These are phyloP conservation scores for Camelina sativa DNA, from an alignment of 345 rosid species.

Conservation along the genomic window DNA sequence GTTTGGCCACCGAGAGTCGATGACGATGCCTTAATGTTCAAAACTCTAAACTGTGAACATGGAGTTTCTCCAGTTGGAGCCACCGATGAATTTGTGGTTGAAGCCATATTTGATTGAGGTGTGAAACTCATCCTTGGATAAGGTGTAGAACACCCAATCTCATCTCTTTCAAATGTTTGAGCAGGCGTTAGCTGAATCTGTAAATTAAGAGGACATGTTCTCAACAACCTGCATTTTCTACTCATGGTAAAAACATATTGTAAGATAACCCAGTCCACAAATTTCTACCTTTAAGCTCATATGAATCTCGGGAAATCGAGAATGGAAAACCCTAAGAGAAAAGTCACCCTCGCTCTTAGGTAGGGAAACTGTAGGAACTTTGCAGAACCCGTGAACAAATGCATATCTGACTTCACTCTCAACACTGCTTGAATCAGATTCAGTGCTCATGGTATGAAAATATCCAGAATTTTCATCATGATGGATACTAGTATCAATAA, in stretches of 20 bases:
- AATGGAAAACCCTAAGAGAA: slow-evolving; percentile 53
- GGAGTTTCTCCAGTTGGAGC: slow-evolving; percentile 25
- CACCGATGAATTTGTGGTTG: background rate
- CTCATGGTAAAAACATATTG: slow-evolving; percentile 1
- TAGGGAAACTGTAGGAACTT: slow-evolving; percentile 49
- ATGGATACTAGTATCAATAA: slow-evolving; percentile 51
- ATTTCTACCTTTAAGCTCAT: slow-evolving; percentile 42
- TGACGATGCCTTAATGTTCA: background rate
- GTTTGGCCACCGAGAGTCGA: slow-evolving; percentile 22
- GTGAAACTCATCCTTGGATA: background rate
- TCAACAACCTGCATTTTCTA: background rate
- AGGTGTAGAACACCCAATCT: background rate
- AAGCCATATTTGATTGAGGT: slow-evolving; percentile 21
- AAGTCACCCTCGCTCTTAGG: slow-evolving; percentile 54
- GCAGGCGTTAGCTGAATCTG: slow-evolving; percentile 33
- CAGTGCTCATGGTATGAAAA: slow-evolving; percentile 52
- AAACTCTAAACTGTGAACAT: slow-evolving; percentile 20
- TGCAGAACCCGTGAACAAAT: slow-evolving; percentile 57
- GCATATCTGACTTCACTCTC: slow-evolving; percentile 44
- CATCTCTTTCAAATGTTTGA: slow-evolving; percentile 29
- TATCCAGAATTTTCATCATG: slow-evolving; percentile 49
- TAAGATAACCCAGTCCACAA: slow-evolving; percentile 2
- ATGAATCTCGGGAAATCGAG: slow-evolving; percentile 48
- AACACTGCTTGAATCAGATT: slow-evolving; percentile 29
- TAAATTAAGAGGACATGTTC: background rate